phyloP scores from a whole-genome alignment of 2,329 filamentous ascomycete genomes.

The Sordariomycetes sp. region DNA sequence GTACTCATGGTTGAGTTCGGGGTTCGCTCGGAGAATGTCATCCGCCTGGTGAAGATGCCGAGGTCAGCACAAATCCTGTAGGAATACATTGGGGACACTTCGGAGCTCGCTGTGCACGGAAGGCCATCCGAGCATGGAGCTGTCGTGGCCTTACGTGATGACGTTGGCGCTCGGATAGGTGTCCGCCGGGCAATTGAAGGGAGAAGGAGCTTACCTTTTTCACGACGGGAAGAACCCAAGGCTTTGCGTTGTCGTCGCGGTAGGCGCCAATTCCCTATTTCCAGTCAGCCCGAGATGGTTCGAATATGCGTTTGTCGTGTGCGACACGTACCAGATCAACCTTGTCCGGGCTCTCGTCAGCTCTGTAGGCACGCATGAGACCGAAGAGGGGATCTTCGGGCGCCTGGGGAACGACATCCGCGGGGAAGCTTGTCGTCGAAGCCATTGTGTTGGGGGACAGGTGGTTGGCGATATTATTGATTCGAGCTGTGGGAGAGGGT shows the following conservation, averaged over 20 bases:
- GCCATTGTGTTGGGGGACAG: constrained; percentile 39
- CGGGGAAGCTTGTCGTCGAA: constrained; percentile 57
- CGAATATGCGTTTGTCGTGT: neutral
- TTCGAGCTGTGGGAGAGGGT: constrained; percentile 36
- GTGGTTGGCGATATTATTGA: constrained; percentile 58
- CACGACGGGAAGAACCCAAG: constrained; percentile 93
- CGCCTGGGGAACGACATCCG: constrained; percentile 73
- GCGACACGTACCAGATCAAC: constrained; percentile 71
- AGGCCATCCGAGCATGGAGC: neutral
- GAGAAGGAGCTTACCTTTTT: constrained; percentile 61
- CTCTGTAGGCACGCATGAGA: constrained; percentile 77
- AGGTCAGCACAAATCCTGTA: constrained; percentile 11
- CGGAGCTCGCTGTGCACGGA: neutral
- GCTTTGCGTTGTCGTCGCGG: constrained; percentile 89
- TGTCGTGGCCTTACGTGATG: neutral
- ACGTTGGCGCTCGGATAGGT: too few species aligned
- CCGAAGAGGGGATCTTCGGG: constrained; percentile 95
- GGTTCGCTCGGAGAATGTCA: constrained; percentile 78
- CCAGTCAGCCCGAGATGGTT: neutral
- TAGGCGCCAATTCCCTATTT: constrained; percentile 75
- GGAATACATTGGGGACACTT: neutral
- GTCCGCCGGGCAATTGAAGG: neutral
- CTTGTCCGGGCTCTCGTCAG: constrained; percentile 70
- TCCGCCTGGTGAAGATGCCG: constrained; percentile 58
- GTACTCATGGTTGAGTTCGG: constrained; percentile 94